These are phyloP conservation scores for Trichosporon faecale DNA, from an alignment of 1,284 basidiomycete species.

Conservation along the genomic window DNA sequence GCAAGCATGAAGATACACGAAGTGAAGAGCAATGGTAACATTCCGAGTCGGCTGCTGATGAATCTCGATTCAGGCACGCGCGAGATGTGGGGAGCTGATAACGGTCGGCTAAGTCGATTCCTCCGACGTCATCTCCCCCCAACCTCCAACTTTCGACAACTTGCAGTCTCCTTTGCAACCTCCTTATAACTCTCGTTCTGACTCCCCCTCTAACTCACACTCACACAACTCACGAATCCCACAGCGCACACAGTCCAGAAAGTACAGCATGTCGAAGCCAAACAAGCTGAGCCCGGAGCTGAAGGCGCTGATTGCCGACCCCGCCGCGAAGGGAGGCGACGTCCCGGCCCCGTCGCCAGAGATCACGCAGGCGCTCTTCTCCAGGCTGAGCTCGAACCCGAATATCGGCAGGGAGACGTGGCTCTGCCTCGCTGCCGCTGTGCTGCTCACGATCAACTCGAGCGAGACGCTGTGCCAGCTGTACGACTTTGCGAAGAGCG, in stretches of 20 bases:
- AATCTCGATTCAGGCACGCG: too few relatives aligned
- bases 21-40: too few relatives aligned
- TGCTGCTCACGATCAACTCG: slow-evolving; percentile 44
- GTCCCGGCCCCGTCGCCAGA: slow-evolving; percentile 33
- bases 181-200: background rate
- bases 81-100: too few relatives aligned
- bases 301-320: slow-evolving; percentile 40
- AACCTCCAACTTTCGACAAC: too few relatives aligned
- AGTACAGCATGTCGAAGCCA: background rate
- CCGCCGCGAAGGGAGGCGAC: slow-evolving; percentile 31
- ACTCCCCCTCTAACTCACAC: too few relatives aligned
- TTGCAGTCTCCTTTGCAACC: background rate
- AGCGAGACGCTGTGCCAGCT: slow-evolving; percentile 39
- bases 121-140: too few relatives aligned
- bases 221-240: too few relatives aligned
- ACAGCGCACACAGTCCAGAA: too few relatives aligned
- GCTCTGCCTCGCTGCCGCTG: slow-evolving; percentile 40
- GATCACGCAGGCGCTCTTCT: slow-evolving; percentile 29
- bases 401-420: slow-evolving; percentile 29
- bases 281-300: slow-evolving; percentile 4
- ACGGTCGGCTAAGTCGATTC: too few relatives aligned
- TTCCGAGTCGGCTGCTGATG: too few relatives aligned
- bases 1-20: too few relatives aligned
- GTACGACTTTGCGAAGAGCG: slow-evolving; percentile 35
- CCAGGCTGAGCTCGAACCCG: slow-evolving; percentile 26